These are phyloP conservation scores for Vigna hirtella DNA, from an alignment of 306 rosid genomes.

Conservation along the genomic window DNA sequence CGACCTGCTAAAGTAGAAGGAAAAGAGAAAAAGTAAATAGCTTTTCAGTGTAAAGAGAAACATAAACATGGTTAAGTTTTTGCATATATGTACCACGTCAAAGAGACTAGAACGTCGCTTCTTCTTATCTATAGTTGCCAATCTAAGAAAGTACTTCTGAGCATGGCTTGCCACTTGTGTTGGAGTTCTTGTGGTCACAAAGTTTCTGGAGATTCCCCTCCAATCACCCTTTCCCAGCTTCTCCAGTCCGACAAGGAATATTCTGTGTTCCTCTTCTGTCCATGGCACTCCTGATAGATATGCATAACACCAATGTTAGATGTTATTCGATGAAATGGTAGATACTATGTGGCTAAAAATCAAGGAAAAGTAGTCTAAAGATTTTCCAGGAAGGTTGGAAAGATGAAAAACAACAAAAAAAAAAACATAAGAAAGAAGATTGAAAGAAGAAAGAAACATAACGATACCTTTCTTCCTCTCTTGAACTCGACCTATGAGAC, in stretches of 20 bases:
- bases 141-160: constrained; percentile 83
- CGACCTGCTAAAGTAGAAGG: constrained; percentile 48
- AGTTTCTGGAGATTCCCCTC: constrained; percentile 87
- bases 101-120: constrained; percentile 88
- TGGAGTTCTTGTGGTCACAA: constrained; percentile 87
- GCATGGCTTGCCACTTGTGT: constrained; percentile 99
- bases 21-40: background rate
- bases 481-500: constrained; percentile 61
- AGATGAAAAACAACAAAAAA: background rate
- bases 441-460: background rate
- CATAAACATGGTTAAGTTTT: background rate
- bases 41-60: background rate
- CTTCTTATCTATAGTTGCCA: constrained; percentile 62
- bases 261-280: constrained; percentile 94
- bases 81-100: constrained; percentile 54
- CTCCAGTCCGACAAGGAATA: constrained; percentile 80
- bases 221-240: constrained; percentile 93
- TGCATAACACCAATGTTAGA: background rate
- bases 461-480: constrained; percentile 78
- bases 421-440: background rate
- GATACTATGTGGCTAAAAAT: background rate
- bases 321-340: background rate
- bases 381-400: background rate
- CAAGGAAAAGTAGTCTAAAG: background rate
- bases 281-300: constrained; percentile 73